Evolutionary conservation across 805 yeast genomes (phyloP), one percentile per base, ranked within the genome.

Genomic region (Pichia phayaonensis): DNA sequence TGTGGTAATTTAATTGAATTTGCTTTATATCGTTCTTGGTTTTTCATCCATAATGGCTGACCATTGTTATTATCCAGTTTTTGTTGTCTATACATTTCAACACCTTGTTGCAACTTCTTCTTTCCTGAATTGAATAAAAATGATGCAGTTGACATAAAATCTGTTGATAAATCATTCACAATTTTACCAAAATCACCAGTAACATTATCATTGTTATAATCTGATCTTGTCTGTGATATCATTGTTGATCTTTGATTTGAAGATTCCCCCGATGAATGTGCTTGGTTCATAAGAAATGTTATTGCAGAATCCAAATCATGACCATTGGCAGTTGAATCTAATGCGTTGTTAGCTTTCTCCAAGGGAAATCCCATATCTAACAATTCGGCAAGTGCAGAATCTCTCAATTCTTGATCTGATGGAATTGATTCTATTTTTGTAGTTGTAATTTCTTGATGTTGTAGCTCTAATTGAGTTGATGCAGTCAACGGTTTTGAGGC

Each of bases 351-450:
- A 5, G 94, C 81, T 47, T 73, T 77, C 2, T 79, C 81, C 1
- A 76, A 68, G 1, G 83, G 65, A 59, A 88, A 88, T 2, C 96
- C 96, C 80, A 88, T 88, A 52, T 87, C 94, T 2, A 86, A 66
- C 42, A 87, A 70, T 56, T 81, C 86, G 0, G 92, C 92, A 18
- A 86, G 61, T 1, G 80, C 72, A 41, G 68, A 68, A 55, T 81
- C 86, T 43, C 65, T 63, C 10, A 16, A 18, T 13, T 48, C 47
- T 21, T 49, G 49, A 13, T 29, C n/a, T 13, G 34, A 13, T 13
- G 4, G 16, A 11, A 23, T 6, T 15, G 40, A 11, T 18, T 18
- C 27, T 21, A 16, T 16, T 18, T 22, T 23, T 8, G 8, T 31
- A 20, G 18, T 5, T 24, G 45, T 10, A 3, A 36, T 21, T 21